Evolutionary conservation across 2,329 filamentous ascomycete species (phyloP).

Genomic region (Rutstroemia sp.): DNA sequence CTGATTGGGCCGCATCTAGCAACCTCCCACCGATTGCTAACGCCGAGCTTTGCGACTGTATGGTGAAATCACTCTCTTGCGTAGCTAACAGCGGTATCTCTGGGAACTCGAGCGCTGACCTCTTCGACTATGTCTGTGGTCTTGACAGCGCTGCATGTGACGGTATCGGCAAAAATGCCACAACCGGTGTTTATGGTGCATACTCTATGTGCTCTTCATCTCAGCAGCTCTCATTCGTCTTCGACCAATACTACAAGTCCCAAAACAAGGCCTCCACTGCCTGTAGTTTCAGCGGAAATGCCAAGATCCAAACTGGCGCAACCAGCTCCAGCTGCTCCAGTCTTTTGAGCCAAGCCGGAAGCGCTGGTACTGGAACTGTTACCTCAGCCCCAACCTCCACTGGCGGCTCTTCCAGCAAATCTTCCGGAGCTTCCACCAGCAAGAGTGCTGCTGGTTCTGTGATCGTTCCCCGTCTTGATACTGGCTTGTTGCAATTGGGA

Average conservation of each 20-base stretch:
- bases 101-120: slow-evolving; percentile 50
- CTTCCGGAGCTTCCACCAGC: slow-evolving; percentile 7
- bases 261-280: slow-evolving; percentile 48
- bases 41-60: slow-evolving; percentile 73
- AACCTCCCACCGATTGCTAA: slow-evolving; percentile 79
- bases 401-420: slow-evolving; percentile 22
- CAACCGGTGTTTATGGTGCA: slow-evolving; percentile 63
- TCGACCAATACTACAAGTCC: slow-evolving; percentile 64
- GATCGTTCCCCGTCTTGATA: slow-evolving; percentile 37
- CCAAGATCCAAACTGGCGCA: slow-evolving; percentile 42
- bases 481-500: slow-evolving; percentile 39
- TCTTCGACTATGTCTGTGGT: slow-evolving; percentile 73
- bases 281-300: slow-evolving; percentile 66
- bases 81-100: slow-evolving; percentile 52
- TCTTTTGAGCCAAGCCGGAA: slow-evolving; percentile 56
- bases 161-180: slow-evolving; percentile 62
- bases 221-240: slow-evolving; percentile 65
- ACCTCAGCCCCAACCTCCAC: slow-evolving; percentile 38
- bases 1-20: slow-evolving; percentile 62
- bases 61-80: slow-evolving; percentile 69
- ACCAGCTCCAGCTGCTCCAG: slow-evolving; percentile 47
- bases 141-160: slow-evolving; percentile 47
- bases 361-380: slow-evolving; percentile 50
- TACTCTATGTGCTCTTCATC: slow-evolving; percentile 69
- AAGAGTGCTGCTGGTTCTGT: slow-evolving; percentile 34